Evolutionary conservation across 1,284 basidiomycete species (phyloP).

Genomic region (Microbotryomycetes sp.): DNA sequence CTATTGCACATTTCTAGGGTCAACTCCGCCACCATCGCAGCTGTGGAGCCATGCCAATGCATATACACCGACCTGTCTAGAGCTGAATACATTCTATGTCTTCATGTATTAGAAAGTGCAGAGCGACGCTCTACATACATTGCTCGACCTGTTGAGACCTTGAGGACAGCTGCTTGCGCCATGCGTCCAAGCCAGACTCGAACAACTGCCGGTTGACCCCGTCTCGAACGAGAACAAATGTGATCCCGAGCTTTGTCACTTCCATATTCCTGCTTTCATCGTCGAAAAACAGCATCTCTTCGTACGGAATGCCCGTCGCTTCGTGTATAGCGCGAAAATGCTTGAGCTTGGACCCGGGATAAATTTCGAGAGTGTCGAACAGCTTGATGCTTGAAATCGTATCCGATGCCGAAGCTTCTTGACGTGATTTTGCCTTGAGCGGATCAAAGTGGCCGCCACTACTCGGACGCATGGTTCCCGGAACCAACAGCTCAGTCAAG

Average conservation of each 20-base stretch:
- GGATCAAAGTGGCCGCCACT: conserved; percentile 29
- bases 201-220: conserved; percentile 54
- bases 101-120: too few relatives aligned
- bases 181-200: conserved; percentile 55
- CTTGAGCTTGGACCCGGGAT: conserved; percentile 72
- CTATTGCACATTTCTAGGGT: not conserved
- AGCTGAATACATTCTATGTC: too few relatives aligned
- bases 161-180: conserved; percentile 46
- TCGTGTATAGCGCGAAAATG: conserved; percentile 72
- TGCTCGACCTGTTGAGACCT: not conserved
- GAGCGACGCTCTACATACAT: not conserved
- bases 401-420: too few relatives aligned
- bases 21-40: not conserved
- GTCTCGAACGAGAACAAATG: conserved; percentile 34
- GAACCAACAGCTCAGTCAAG: conserved; percentile 59
- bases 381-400: conserved; percentile 54
- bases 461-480: conserved; percentile 32
- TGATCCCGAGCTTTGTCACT: conserved; percentile 32
- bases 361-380: conserved; percentile 77
- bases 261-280: conserved; percentile 30
- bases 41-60: not conserved
- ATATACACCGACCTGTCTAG: not conserved
- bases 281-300: conserved; percentile 59
- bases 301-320: conserved; percentile 70
- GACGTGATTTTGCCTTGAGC: conserved; percentile 41